Conservation (phyloP, 2,329 filamentous ascomycete genomes). For the Stagonosporopsis vannaccii region DNA sequence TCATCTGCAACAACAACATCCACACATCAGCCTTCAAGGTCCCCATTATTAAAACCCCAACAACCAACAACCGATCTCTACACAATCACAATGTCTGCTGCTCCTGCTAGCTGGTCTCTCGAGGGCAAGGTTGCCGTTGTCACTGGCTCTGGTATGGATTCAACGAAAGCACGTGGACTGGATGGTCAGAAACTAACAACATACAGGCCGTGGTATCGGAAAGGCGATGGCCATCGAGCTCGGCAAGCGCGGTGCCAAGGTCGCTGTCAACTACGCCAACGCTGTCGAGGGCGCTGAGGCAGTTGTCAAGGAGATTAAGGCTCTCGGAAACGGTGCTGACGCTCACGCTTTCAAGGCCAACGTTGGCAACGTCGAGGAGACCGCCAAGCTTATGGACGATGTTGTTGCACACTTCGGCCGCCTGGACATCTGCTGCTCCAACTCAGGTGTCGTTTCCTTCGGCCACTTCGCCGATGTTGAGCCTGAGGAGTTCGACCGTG, state of each 20-base stretch:
- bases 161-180: not conserved
- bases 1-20: conserved; percentile 24
- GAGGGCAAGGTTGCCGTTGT: conserved; percentile 63
- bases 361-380: conserved; percentile 69
- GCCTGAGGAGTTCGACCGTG: conserved; percentile 64
- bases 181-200: conserved; percentile 16
- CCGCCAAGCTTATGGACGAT: conserved; percentile 68
- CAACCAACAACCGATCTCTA: conserved; percentile 24
- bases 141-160: conserved; percentile 57
- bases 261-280: conserved; percentile 73
- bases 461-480: conserved; percentile 62
- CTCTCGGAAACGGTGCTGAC: conserved; percentile 64
- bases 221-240: conserved; percentile 72
- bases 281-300: conserved; percentile 69
- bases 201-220: conserved; percentile 68
- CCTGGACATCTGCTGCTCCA: conserved; percentile 74
- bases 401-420: conserved; percentile 70
- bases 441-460: conserved; percentile 66
- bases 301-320: conserved; percentile 71
- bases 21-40: conserved; percentile 21
- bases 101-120: conserved; percentile 58
- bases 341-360: conserved; percentile 73
- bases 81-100: conserved; percentile 48
- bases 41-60: conserved; percentile 9
- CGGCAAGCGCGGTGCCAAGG: conserved; percentile 69